These are phyloP conservation scores for Epichloe aotearoae DNA, from an alignment of 2,329 filamentous ascomycete genomes.

Conservation along the genomic window DNA sequence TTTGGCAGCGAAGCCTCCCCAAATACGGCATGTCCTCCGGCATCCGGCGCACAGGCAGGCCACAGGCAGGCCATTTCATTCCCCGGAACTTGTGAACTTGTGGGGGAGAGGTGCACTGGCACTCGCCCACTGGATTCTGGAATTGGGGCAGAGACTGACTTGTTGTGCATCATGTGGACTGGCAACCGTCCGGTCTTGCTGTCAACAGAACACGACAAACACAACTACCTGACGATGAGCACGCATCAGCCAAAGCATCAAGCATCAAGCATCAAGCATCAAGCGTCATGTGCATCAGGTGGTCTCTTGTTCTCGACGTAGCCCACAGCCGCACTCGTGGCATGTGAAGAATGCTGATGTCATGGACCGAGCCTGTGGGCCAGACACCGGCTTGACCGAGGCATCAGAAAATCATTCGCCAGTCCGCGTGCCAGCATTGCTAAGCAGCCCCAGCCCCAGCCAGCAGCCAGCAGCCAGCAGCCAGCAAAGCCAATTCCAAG, in stretches of 20 bases:
- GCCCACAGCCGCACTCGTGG: neutral
- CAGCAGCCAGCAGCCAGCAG: too few species aligned
- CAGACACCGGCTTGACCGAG: neutral
- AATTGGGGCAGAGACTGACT: neutral
- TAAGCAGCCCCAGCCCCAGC: neutral
- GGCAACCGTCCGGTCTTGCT: too few species aligned
- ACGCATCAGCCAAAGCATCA: too few species aligned
- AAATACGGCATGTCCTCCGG: neutral
- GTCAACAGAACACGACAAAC: too few species aligned
- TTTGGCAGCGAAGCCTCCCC: neutral
- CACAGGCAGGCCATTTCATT: neutral
- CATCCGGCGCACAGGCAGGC: neutral
- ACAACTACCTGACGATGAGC: too few species aligned
- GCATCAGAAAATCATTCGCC: neutral
- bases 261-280: neutral
- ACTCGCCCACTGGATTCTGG: neutral
- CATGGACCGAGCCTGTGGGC: neutral
- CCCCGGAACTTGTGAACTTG: neutral
- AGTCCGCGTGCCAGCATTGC: neutral
- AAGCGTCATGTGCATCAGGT: too few species aligned
- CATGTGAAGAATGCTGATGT: conserved; percentile 3
- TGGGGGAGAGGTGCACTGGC: neutral
- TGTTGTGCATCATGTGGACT: too few species aligned
- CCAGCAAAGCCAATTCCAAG: too few species aligned
- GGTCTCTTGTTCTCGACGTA: neutral